Conservation (phyloP, 1,284 basidiomycete genomes). For the Pisolithus thermaeus region DNA sequence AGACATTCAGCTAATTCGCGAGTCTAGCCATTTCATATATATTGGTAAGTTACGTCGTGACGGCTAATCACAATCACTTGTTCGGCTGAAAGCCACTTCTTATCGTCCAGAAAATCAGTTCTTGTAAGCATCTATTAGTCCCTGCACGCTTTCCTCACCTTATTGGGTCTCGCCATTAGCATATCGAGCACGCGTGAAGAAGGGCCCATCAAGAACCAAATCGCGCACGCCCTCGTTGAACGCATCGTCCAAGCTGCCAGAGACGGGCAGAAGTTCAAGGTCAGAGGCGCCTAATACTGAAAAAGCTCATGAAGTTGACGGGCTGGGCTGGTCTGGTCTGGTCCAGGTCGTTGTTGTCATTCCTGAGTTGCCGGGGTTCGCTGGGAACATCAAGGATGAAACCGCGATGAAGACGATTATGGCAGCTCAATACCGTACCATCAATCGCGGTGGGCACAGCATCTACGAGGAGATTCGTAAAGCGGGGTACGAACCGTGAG, state of each 20-base stretch:
- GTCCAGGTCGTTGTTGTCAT: conserved; percentile 71
- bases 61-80: background rate
- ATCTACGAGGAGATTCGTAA: conserved; percentile 81
- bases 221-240: conserved; percentile 77
- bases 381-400: conserved; percentile 76
- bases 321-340: background rate
- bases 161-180: conserved; percentile 33
- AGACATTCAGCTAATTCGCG: conserved; percentile 79
- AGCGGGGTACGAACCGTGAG: conserved; percentile 79
- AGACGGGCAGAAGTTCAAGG: conserved; percentile 76
- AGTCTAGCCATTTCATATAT: conserved; percentile 85
- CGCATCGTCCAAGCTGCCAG: conserved; percentile 77
- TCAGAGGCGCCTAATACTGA: conserved; percentile 15
- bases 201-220: conserved; percentile 73
- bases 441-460: conserved; percentile 81
- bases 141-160: background rate
- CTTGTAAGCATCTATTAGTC: conserved; percentile 54
- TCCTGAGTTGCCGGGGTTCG: conserved; percentile 78
- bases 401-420: conserved; percentile 74
- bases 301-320: conserved; percentile 4
- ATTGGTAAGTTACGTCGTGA: conserved; percentile 55
- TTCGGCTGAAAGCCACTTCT: conserved; percentile 7
- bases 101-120: conserved; percentile 78
- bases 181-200: conserved; percentile 69
- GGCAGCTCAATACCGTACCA: conserved; percentile 78